Evolutionary conservation across 2,329 filamentous ascomycete genomes (phyloP).

Genomic region (Trichoderma sp.): DNA sequence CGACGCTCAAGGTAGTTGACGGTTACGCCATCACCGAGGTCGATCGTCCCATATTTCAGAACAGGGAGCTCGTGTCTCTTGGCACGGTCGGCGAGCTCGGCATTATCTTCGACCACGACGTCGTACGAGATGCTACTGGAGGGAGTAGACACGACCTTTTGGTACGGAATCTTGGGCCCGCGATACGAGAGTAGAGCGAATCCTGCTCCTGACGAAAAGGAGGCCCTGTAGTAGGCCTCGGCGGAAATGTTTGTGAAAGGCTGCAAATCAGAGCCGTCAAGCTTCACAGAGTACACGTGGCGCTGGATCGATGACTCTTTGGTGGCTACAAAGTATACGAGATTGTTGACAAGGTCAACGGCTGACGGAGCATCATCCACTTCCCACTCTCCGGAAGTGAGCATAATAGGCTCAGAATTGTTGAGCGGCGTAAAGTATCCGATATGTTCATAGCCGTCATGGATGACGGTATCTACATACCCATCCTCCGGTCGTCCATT

Average conservation of each 20-base stretch:
- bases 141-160: conserved; percentile 83
- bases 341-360: conserved; percentile 76
- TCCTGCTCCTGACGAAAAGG: conserved; percentile 78
- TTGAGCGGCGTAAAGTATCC: conserved; percentile 91
- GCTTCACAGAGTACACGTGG: conserved; percentile 84
- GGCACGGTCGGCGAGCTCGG: conserved; percentile 63
- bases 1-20: conserved; percentile 76
- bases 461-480: conserved; percentile 86
- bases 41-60: conserved; percentile 76
- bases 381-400: conserved; percentile 90
- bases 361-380: conserved; percentile 81
- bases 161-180: conserved; percentile 84
- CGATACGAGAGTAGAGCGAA: conserved; percentile 82
- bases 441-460: conserved; percentile 84
- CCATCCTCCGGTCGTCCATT: conserved; percentile 79
- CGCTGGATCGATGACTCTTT: conserved; percentile 85
- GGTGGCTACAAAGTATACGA: conserved; percentile 88
- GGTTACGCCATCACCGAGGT: conserved; percentile 71
- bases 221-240: conserved; percentile 76
- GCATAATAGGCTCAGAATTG: conserved; percentile 73
- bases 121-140: conserved; percentile 63
- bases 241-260: conserved; percentile 69
- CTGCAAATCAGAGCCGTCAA: conserved; percentile 72
- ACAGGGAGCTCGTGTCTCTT: conserved; percentile 77
- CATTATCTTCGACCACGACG: conserved; percentile 75